Base-by-base conservation (phyloP, 345 rosid genomes). In the Salix udensis region DNA sequence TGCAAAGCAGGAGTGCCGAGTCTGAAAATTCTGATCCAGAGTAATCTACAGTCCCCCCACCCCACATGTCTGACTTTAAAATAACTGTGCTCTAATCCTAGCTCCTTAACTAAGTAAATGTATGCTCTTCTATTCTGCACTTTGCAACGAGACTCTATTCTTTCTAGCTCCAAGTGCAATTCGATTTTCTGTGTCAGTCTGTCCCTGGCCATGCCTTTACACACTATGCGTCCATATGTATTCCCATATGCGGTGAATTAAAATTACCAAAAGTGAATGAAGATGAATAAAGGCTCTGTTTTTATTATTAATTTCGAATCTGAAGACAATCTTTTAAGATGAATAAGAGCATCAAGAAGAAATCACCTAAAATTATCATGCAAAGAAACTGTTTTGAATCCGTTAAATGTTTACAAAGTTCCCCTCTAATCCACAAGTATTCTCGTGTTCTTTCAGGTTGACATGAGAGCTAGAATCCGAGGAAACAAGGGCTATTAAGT, bases 391-490 rank as follows among this genome's bases (percentile, higher is more conserved):
- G 23, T 55, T 53, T n/a, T n/a, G 61, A 21, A n/a, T n/a, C 62
- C 28, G 26, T 55, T 23, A 8, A 55, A 55, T 55, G 28, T 55
- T 3, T 24, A n/a, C 26, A n/a, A 7, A 55, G 13, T 3, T n/a
- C 24, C 28, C 13, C 24, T 11, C 11, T 55, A 6, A 9, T 55
- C 9, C 5, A 55, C 26, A n/a, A 58, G 28, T 58, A 0, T 31
- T 40, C 21, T 67, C 64, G 62, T 73, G 55, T 3, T 73, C 40
- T 28, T 65, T 62, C 83, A 95, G 95, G 96, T 93, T 83, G 98
- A 95, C 83, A 95, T 93, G 98, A 89, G 97, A 86, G 97, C 97
- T 42, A 86, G 98, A 86, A 95, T 93, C 53, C 91, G 94, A 48
- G 98, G 98, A 81, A 95, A 93, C 91, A 93, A 93, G 79, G 98